Percentiles rank a stretch among this genome's conserved stretches.
Evolutionary conservation across 2,329 filamentous ascomycete species (phyloP).

Genomic region (Diaporthe ilicicola): DNA sequence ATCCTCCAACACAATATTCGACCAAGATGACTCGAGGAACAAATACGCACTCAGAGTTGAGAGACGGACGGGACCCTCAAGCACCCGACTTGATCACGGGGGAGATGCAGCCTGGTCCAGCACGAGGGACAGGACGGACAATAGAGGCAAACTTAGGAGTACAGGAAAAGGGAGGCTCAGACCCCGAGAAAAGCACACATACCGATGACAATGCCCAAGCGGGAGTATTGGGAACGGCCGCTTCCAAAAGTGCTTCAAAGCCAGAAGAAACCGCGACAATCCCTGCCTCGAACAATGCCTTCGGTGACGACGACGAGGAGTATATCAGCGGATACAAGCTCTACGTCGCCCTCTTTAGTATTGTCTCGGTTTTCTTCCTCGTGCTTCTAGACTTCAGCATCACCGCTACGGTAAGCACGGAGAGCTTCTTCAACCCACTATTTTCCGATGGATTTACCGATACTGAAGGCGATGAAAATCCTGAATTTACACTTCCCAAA

Average conservation of each 20-base stretch:
- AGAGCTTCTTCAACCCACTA: too few species aligned
- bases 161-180: not conserved
- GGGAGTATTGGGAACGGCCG: fast-evolving
- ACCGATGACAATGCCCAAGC: not conserved
- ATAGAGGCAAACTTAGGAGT: not conserved
- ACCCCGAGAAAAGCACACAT: not conserved
- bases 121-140: not conserved
- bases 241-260: not conserved
- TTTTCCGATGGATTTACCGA: not conserved
- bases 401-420: not conserved
- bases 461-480: not conserved
- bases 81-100: not conserved
- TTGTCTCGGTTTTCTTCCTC: not conserved
- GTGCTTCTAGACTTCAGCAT: not conserved
- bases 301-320: not conserved
- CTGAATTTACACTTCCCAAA: not conserved
- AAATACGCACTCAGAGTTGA: not conserved
- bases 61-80: not conserved
- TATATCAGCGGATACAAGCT: not conserved
- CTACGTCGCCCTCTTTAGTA: not conserved
- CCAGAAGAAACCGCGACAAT: not conserved
- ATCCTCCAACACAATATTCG: not conserved
- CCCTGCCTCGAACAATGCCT: not conserved
- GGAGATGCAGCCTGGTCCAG: not conserved
- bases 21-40: not conserved